Conservation (phyloP, 2,329 filamentous ascomycete genomes). For the Cordyceps javanica region DNA sequence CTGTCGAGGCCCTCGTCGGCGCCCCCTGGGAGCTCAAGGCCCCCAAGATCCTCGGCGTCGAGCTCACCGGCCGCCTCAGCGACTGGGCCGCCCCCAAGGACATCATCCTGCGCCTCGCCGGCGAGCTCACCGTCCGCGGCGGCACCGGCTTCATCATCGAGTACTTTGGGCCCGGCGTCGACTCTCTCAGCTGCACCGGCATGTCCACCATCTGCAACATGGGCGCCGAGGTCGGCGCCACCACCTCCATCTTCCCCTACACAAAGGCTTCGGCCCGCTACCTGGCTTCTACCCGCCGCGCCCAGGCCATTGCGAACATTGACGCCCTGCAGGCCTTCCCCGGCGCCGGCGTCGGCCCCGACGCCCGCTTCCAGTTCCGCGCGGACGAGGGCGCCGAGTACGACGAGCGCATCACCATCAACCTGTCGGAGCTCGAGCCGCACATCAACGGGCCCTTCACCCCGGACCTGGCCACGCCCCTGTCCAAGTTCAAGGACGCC, state of each 20-base stretch:
- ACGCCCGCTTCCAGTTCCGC: conserved; percentile 57
- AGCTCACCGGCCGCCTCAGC: conserved; percentile 73
- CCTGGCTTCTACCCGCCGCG: conserved; percentile 68
- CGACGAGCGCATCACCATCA: conserved; percentile 84
- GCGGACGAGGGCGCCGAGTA: conserved; percentile 81
- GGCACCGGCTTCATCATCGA: conserved; percentile 94
- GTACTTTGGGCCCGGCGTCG: conserved; percentile 84
- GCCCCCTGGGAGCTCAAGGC: conserved; percentile 98
- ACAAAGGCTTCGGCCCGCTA: conserved; percentile 79
- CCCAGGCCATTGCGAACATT: conserved; percentile 60
- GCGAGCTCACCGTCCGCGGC: conserved; percentile 83
- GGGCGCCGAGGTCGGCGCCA: conserved; percentile 82
- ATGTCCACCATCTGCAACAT: conserved; percentile 92
- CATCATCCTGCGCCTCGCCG: conserved; percentile 84
- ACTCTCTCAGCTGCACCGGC: conserved; percentile 83
- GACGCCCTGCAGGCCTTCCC: conserved; percentile 52
- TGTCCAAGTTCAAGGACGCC: conserved; percentile 82
- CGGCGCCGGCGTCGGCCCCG: conserved; percentile 34
- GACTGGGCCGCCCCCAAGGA: conserved; percentile 96
- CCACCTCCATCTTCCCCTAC: conserved; percentile 92
- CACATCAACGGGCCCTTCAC: conserved; percentile 98
- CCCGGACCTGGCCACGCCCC: conserved; percentile 85
- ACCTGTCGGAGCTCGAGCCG: conserved; percentile 85
- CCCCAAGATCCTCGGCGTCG: conserved; percentile 81
- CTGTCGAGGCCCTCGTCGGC: conserved; percentile 92